These are phyloP conservation scores for Curvularia verruculosa DNA, from an alignment of 2,329 filamentous ascomycete species.

Conservation along the genomic window DNA sequence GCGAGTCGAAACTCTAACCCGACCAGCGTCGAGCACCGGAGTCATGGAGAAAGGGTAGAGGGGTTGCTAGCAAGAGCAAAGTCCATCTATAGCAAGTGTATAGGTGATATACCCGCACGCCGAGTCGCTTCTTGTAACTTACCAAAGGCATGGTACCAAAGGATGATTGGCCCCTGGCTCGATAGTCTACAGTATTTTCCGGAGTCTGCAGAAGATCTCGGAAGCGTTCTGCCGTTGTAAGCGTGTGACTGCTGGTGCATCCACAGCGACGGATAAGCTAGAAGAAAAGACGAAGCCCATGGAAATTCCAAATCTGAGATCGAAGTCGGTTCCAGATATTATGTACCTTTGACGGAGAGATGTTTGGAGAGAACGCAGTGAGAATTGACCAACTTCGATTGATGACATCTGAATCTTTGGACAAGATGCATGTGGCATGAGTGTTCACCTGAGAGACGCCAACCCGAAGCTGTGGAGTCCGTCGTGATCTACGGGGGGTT, in stretches of 20 bases:
- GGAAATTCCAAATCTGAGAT: neutral
- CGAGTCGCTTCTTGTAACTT: conserved; percentile 1
- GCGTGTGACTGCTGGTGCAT: neutral
- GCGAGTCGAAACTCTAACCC: neutral
- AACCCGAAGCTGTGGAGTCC: neutral
- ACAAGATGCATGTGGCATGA: neutral
- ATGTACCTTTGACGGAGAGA: neutral
- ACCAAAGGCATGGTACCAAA: neutral
- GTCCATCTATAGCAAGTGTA: neutral
- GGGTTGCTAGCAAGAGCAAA: neutral
- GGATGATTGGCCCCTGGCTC: neutral
- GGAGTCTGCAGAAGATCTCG: neutral
- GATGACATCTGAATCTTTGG: neutral
- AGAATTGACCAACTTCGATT: neutral
- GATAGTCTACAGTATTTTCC: neutral
- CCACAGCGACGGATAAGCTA: neutral
- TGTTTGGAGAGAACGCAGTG: neutral
- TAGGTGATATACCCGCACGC: neutral
- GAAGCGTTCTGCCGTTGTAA: neutral
- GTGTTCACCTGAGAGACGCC: too few relatives aligned
- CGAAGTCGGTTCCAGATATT: neutral
- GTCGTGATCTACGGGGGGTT: neutral
- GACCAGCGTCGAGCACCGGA: neutral
- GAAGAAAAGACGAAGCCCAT: neutral
- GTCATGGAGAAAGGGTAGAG: neutral